phyloP scores from a whole-genome alignment of 2,329 filamentous ascomycete genomes.

The Stagonosporopsis tanaceti region DNA sequence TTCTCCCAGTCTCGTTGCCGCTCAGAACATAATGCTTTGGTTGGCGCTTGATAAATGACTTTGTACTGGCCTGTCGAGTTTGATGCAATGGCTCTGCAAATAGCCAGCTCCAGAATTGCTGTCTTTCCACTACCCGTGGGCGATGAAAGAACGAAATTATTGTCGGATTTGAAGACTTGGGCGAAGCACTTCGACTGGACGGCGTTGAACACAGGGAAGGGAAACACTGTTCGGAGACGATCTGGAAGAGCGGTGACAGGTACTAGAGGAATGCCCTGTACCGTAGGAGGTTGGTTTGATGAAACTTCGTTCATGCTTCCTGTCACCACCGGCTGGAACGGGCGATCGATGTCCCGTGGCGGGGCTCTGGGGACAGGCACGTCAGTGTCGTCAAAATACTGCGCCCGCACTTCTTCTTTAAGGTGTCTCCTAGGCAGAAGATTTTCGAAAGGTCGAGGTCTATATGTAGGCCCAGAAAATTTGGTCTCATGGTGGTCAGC shows the following conservation, averaged over 20 bases:
- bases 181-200: conserved; percentile 82
- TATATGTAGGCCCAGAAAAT: neutral
- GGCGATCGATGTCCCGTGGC: neutral
- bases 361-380: neutral
- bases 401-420: neutral
- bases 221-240: conserved; percentile 72
- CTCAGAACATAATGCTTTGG: conserved; percentile 83
- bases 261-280: conserved; percentile 69
- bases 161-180: conserved; percentile 69
- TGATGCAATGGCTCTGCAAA: conserved; percentile 72
- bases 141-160: conserved; percentile 81
- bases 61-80: conserved; percentile 72
- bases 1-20: conserved; percentile 77
- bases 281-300: conserved; percentile 43
- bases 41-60: conserved; percentile 84
- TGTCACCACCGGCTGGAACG: neutral
- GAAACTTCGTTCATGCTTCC: neutral
- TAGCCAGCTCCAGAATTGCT: conserved; percentile 79
- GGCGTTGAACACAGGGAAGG: conserved; percentile 79
- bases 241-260: conserved; percentile 71
- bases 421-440: neutral
- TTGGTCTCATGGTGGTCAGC: conserved; percentile 7
- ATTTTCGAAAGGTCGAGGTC: neutral
- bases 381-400: neutral
- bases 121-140: conserved; percentile 90